Base-by-base conservation (phyloP, 2,329 filamentous ascomycete species). In the Phialocephala sp. region DNA sequence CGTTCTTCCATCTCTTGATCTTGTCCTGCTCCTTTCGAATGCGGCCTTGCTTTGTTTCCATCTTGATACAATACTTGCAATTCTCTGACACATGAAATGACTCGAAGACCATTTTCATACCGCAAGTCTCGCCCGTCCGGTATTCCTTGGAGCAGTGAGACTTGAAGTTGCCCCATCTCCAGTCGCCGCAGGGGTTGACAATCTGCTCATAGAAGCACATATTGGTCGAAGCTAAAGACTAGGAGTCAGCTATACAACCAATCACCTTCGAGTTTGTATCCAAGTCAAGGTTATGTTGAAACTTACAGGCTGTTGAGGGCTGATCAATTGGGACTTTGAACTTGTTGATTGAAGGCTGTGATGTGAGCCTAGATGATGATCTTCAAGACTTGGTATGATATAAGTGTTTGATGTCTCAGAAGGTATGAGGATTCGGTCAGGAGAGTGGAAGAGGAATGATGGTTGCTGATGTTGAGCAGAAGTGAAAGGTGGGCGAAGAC, bases 201-300 rank as follows among this genome's bases (percentile, higher is more conserved):
- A 90, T 93, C 80, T 94, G 91, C 76, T 97, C 93, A 84, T 94
- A 98, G 84, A 95, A 97, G 83, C 94, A 97, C 94, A 98, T 97
- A 73, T 77, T 84, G 81, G 73, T 75, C 59, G 68, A 57, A 56
- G 35, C 57, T 70, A 56, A 3, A 60, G 62, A 45, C 56, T 59
- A 64, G 55, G 20, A 39, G 67, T 74, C 61, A 74, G 69, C 66
- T 57, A 58, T 41, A 62, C 56, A 20, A 58, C 60, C 59, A 58
- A 56, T 22, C 41, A 52, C 5, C 64, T 66, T 60, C 59, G 47
- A 39, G 56, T 24, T 56, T 73, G 70, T 71, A 72, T 72, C 69
- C n/a, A 20, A 47, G 39, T 47, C 11, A 45, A 39, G 27, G 27
- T 32, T 58, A 18, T 61, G 11, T 45, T 36, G 24, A 27, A 66